These are phyloP conservation scores for Arachis hypogaea DNA, from an alignment of 306 rosid species.

Conservation along the genomic window DNA sequence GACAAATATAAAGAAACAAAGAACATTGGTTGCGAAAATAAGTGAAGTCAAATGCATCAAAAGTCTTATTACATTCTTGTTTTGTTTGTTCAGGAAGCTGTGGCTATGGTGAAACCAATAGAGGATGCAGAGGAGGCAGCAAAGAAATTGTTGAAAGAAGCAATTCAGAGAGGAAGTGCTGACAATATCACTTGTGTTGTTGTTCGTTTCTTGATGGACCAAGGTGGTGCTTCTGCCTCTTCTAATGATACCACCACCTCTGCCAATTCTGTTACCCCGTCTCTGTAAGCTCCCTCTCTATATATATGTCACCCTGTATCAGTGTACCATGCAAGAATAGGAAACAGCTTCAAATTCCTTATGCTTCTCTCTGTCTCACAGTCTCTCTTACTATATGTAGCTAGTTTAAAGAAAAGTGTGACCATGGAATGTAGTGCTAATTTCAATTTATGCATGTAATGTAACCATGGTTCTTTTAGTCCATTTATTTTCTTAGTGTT, in stretches of 20 bases:
- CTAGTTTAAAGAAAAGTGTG: slow-evolving; percentile 39
- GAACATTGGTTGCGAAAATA: slow-evolving; percentile 4
- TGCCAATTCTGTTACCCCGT: too few species aligned
- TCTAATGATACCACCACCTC: too few species aligned
- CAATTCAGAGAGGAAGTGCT: slow-evolving; percentile 87
- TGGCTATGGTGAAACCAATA: slow-evolving; percentile 76
- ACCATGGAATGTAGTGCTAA: slow-evolving; percentile 28
- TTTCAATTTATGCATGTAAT: slow-evolving; percentile 45
- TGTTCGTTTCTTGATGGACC: slow-evolving; percentile 81
- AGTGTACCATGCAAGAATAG: slow-evolving; percentile 45
- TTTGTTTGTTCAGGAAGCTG: slow-evolving; percentile 72
- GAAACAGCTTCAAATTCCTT: slow-evolving; percentile 33
- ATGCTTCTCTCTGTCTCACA: slow-evolving; percentile 27
- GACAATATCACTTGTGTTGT: slow-evolving; percentile 92
- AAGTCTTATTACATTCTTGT: not conserved
- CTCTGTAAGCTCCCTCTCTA: too few species aligned
- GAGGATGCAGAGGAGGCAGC: slow-evolving; percentile 86
- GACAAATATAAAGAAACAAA: too few species aligned
- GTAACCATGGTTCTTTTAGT: slow-evolving; percentile 37
- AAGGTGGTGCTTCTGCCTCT: slow-evolving; percentile 51
- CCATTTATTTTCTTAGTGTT: not conserved
- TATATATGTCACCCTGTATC: slow-evolving; percentile 29
- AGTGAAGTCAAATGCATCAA: not conserved
- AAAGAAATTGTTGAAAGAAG: slow-evolving; percentile 88
- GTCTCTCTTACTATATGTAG: slow-evolving; percentile 37